Conservation (phyloP, 495 filamentous ascomycete genomes). For the Cenococcum geophilum region DNA sequence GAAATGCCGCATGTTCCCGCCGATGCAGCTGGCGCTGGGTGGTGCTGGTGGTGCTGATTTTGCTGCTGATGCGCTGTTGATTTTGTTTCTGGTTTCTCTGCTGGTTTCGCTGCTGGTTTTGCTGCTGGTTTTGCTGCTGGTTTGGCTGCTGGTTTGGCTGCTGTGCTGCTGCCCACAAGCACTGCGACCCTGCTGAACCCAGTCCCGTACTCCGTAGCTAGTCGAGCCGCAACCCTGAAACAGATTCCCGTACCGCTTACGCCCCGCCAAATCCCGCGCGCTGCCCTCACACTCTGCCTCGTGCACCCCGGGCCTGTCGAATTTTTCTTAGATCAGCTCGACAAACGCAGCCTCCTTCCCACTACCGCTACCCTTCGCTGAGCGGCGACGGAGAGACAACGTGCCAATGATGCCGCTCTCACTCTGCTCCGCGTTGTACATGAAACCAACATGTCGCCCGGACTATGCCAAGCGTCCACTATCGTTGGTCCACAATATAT, state of each 20-base stretch:
- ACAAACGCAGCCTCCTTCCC: background rate
- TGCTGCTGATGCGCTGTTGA: no score
- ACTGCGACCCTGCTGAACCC: background rate
- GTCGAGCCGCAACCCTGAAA: background rate
- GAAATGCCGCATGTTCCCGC: background rate
- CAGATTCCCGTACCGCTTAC: background rate
- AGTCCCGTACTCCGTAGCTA: background rate
- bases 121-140: no score
- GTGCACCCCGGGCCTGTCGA: background rate
- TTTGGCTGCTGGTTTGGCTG: background rate
- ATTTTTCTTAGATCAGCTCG: slow-evolving; percentile 1
- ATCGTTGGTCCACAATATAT: slow-evolving; percentile 29
- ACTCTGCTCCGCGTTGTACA: slow-evolving; percentile 8
- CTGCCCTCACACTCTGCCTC: slow-evolving; percentile 2
- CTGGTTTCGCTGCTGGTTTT: background rate
- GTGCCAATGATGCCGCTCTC: background rate
- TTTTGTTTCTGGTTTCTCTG: background rate
- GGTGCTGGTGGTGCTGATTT: no score
- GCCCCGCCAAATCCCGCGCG: background rate
- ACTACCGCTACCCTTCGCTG: background rate
- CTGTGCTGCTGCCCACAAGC: background rate
- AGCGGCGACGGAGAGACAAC: background rate
- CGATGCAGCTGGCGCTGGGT: background rate
- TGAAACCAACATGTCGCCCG: slow-evolving; percentile 18
- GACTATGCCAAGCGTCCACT: slow-evolving; percentile 3